Evolutionary conservation across 371 early-diverging fungal genomes (phyloP).

Genomic region (Cokeromyces recurvatus): DNA sequence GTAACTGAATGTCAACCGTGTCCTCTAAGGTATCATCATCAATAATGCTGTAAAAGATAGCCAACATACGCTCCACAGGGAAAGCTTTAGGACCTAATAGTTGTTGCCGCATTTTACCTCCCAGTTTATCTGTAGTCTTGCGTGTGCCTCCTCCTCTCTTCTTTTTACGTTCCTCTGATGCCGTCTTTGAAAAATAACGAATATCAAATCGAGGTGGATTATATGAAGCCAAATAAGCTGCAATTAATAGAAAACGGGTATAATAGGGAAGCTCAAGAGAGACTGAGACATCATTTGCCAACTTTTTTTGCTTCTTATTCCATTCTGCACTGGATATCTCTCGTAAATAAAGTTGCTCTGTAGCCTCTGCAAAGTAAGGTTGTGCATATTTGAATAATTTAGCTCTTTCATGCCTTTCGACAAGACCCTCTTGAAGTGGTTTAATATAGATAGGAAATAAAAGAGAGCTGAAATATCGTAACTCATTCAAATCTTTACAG

Average conservation of each 20-base stretch:
- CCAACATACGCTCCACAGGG: conserved; percentile 89
- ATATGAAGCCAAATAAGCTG: conserved; percentile 88
- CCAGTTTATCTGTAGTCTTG: conserved; percentile 27
- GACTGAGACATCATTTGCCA: too few species aligned
- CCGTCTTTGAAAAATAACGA: conserved; percentile 71
- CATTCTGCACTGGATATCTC: conserved; percentile 85
- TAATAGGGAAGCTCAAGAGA: conserved; percentile 64
- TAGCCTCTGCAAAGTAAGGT: conserved; percentile 73
- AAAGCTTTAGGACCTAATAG: conserved; percentile 87
- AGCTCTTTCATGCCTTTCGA: conserved; percentile 57
- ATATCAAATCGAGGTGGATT: conserved; percentile 86
- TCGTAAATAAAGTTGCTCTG: conserved; percentile 77
- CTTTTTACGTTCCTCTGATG: conserved; percentile 51
- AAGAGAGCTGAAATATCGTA: conserved; percentile 74
- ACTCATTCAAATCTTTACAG: conserved; percentile 80
- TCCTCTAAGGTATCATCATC: conserved; percentile 64
- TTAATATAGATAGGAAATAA: conserved; percentile 80
- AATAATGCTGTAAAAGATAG: conserved; percentile 89
- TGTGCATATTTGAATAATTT: conserved; percentile 71
- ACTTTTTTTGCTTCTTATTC: conserved; percentile 10
- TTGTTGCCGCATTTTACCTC: conserved; percentile 75
- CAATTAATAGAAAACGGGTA: conserved; percentile 81
- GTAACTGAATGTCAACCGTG: conserved; percentile 74
- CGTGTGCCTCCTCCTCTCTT: conserved; percentile 41
- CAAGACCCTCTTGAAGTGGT: conserved; percentile 68